Evolutionary conservation across 805 yeast genomes (phyloP).

Genomic region (Teunomyces stri): DNA sequence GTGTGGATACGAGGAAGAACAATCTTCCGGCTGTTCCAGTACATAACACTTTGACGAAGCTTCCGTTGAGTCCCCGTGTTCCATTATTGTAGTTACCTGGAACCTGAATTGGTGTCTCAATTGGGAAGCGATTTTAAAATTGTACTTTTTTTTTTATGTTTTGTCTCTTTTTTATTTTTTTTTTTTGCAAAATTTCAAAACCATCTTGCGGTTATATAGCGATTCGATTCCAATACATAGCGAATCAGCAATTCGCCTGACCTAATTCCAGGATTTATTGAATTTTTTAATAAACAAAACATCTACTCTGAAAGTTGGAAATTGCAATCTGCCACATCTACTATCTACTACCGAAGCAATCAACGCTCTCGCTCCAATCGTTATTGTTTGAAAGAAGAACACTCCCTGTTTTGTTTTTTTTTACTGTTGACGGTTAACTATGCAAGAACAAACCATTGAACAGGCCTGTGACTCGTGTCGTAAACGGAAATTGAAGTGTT

Average conservation of each 20-base stretch:
- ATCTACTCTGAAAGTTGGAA: too few species aligned
- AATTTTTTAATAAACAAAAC: too few species aligned
- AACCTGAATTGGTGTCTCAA: neutral
- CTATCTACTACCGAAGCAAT: too few species aligned
- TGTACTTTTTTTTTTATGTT: neutral
- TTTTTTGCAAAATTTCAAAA: neutral
- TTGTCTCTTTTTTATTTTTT: neutral
- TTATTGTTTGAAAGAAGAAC: too few species aligned
- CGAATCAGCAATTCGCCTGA: neutral
- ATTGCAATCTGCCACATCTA: too few species aligned
- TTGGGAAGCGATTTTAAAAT: neutral
- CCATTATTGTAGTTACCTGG: too few species aligned
- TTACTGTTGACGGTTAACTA: neutral
- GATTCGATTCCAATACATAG: neutral
- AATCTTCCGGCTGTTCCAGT: neutral
- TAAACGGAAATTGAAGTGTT: conserved; percentile 73
- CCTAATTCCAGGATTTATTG: too few species aligned
- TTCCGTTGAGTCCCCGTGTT: too few species aligned
- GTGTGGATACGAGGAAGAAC: neutral
- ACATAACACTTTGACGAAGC: neutral
- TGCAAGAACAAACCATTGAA: conserved; percentile 31
- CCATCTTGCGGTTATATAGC: conserved; percentile 4
- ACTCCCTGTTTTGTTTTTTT: too few species aligned
- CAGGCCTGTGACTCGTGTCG: conserved; percentile 84
- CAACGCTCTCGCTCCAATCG: too few species aligned